phyloP scores from a whole-genome alignment of 768 basidiomycete genomes.

The Xerocomellus dryophilus region DNA sequence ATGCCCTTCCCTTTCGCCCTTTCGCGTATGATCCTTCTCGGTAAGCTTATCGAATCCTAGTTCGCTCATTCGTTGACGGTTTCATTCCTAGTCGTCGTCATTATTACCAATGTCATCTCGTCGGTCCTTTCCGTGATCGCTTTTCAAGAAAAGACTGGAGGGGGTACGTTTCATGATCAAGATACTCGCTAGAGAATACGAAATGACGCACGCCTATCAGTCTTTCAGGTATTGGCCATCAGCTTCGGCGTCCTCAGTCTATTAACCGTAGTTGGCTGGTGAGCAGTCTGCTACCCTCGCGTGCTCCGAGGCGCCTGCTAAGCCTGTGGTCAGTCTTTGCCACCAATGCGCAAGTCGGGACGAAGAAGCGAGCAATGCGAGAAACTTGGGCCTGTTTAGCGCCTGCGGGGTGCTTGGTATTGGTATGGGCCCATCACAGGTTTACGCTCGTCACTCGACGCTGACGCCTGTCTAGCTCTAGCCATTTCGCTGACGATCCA shows the following conservation, averaged over 20 bases:
- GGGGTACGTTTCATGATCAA: slow-evolving; percentile 16
- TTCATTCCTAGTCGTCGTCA: slow-evolving; percentile 15
- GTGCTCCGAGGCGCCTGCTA: not conserved
- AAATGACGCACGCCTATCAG: slow-evolving; percentile 9
- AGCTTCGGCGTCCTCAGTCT: slow-evolving; percentile 13
- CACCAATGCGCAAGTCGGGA: slow-evolving; percentile 8
- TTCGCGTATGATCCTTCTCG: slow-evolving; percentile 18
- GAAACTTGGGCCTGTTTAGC: slow-evolving; percentile 24
- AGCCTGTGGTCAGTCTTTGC: slow-evolving; percentile 8
- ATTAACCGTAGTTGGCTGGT: slow-evolving; percentile 19
- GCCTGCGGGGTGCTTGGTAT: slow-evolving; percentile 15
- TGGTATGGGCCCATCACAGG: slow-evolving; percentile 10
- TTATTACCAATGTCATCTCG: slow-evolving; percentile 12
- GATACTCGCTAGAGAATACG: not conserved
- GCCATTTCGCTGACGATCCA: slow-evolving; percentile 27
- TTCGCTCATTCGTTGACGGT: not conserved
- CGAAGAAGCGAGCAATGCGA: slow-evolving; percentile 22
- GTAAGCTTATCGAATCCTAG: slow-evolving; percentile 9
- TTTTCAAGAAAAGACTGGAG: slow-evolving; percentile 20
- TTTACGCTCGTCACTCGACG: not conserved
- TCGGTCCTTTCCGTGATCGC: slow-evolving; percentile 16
- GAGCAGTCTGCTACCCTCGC: not conserved
- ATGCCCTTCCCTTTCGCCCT: slow-evolving; percentile 28
- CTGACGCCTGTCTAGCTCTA: slow-evolving; percentile 14
- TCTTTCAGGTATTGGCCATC: slow-evolving; percentile 20